A percentile compares a stretch with the other conserved stretches of the same genome.
Conservation (phyloP, 148 eudicot genomes). For the Rhododendron kiyosumense region DNA sequence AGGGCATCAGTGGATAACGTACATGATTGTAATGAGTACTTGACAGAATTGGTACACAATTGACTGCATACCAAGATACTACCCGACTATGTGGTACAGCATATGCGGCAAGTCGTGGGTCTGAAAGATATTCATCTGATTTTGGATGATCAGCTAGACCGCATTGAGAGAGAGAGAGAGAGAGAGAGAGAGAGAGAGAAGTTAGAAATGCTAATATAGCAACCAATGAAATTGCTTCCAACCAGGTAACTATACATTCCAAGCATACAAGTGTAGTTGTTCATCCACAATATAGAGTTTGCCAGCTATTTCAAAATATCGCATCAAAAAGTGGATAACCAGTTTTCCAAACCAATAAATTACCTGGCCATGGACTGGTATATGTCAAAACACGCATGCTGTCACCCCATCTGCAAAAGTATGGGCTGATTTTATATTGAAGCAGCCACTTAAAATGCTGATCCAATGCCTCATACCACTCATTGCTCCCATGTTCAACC, state of each 20-base stretch:
- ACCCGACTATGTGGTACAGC: slow-evolving; percentile 87
- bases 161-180: slow-evolving; percentile 8
- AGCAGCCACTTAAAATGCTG: slow-evolving; percentile 93
- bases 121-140: slow-evolving; percentile 86
- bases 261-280: neutral
- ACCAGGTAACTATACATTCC: neutral
- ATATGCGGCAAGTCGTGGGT: slow-evolving; percentile 96
- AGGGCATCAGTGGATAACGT: slow-evolving; percentile 17
- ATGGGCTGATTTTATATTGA: slow-evolving; percentile 87
- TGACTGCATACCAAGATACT: slow-evolving; percentile 50
- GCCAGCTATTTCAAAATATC: too few relatives aligned
- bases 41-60: slow-evolving; percentile 12
- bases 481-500: slow-evolving; percentile 82
- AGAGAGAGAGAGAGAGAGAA: neutral
- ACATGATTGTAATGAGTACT: slow-evolving; percentile 6
- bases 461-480: slow-evolving; percentile 89
- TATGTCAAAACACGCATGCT: slow-evolving; percentile 95
- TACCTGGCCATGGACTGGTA: slow-evolving; percentile 98
- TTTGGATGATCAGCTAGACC: slow-evolving; percentile 88
- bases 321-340: neutral
- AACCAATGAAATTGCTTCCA: neutral
- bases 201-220: neutral
- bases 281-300: neutral
- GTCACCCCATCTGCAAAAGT: slow-evolving; percentile 98
- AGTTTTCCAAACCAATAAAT: neutral